Base-by-base conservation (phyloP, 768 basidiomycete species). In the Lentinus brumalis region DNA sequence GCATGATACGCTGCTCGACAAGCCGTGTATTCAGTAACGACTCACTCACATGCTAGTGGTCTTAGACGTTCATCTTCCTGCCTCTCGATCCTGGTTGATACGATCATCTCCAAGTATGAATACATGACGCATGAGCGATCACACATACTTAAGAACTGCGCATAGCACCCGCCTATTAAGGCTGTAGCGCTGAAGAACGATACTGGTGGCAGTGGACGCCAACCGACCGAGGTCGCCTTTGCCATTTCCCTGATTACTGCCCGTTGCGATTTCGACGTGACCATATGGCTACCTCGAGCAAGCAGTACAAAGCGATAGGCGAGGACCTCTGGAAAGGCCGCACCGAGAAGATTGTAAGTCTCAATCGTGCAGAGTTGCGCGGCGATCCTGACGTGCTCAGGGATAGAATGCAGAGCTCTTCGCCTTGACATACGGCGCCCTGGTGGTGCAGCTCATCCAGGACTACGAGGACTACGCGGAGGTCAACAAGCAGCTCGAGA, bases 391-490 rank as follows among this genome's bases (percentile, higher is more conserved):
- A 44, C 58, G 39, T 42, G 51, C 62, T 42, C 61, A 67, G 61
- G 54, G 32, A 64, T 74, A 98, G 96, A 98, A 97, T 75, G 93
- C 95, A 71, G 97, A 99, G 75, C 83, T 99, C 30, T 98, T 99
- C 76, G 90, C 96, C 3, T 76, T 98, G 59, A 98, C 96, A 21
- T 99, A 99, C 66, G 97, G 97, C 53, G 96, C 96, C 26, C 86
- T 98, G 53, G 97, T 99, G 50, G 94, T 98, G 38, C 97, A 99
- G 77, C 84, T 99, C 62, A 95, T 98, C 63, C 97, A 98, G 71
- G 97, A 99, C 75, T 98, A 98, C 70, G 97, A 99, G 70, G 96
- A 99, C 78, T 98, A 97, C 71, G 83, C 83, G 14, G 94, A 96
- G 73, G 92, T 94, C 63, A 94, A 94, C 75, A 96, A 93, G 74